Percentiles rank a stretch among this genome's conserved stretches.
Evolutionary conservation across 2,329 filamentous ascomycete species (phyloP).

Genomic region (Pseudonectria buxi): DNA sequence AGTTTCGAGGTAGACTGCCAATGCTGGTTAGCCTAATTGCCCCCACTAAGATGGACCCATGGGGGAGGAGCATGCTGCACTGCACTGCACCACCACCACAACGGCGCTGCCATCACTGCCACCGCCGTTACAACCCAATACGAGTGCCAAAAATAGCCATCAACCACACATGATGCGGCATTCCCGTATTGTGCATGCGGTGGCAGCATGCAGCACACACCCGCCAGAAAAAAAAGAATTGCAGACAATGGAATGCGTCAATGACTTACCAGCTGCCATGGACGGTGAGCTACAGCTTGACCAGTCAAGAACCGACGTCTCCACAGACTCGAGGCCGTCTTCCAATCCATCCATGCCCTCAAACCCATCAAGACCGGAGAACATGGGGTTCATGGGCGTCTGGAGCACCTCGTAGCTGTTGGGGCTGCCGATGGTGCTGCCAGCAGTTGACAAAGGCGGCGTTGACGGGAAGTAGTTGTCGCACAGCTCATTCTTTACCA

Average conservation of each 20-base stretch:
- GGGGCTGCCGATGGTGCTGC: conserved; percentile 81
- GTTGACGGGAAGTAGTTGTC: conserved; percentile 76
- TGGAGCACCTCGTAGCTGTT: conserved; percentile 69
- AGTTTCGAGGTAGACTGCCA: conserved; percentile 43
- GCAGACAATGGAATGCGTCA: conserved; percentile 5
- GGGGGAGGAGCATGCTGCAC: too few species aligned
- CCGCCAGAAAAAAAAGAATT: neutral
- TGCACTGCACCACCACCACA: conserved; percentile 14
- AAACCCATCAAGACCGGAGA: conserved; percentile 63
- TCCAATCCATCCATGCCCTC: conserved; percentile 57
- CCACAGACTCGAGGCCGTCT: conserved; percentile 63
- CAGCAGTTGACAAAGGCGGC: conserved; percentile 76
- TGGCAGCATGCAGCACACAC: neutral
- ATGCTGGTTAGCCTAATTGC: conserved; percentile 29
- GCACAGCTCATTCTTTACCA: conserved; percentile 69
- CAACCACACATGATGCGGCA: too few species aligned
- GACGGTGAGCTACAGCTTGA: conserved; percentile 71
- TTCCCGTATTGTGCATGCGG: too few species aligned
- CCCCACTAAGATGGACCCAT: conserved; percentile 11
- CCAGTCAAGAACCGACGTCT: conserved; percentile 74
- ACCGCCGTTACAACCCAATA: conserved; percentile 2
- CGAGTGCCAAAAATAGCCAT: conserved; percentile 1
- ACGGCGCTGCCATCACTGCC: conserved; percentile 8
- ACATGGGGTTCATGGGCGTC: conserved; percentile 76
- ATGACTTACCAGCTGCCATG: conserved; percentile 80